phyloP scores from a whole-genome alignment of 768 basidiomycete species.

The Naematelia encephala region DNA sequence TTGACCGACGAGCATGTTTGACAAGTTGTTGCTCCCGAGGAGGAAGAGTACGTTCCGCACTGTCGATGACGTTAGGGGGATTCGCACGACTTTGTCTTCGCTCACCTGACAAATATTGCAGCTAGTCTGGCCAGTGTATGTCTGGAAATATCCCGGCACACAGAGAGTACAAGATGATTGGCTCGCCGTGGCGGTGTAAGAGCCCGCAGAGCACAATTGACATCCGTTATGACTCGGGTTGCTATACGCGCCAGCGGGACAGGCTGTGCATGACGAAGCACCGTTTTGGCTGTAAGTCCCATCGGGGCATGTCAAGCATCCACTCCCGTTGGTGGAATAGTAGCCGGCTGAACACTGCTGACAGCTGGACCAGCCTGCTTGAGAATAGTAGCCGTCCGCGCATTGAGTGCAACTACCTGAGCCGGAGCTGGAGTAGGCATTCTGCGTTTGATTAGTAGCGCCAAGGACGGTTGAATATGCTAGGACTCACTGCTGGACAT shows the following conservation, averaged over 20 bases:
- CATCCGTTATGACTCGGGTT: background rate
- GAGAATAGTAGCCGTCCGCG: background rate
- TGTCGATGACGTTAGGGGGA: no score
- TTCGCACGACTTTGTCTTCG: no score
- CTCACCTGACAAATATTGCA: constrained; percentile 11
- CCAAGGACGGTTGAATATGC: background rate
- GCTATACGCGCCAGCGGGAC: background rate
- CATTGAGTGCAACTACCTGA: background rate
- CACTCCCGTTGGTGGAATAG: constrained; percentile 2
- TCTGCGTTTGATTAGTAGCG: background rate
- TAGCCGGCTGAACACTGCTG: constrained; percentile 1
- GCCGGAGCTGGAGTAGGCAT: constrained; percentile 3
- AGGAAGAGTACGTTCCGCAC: constrained; percentile 4
- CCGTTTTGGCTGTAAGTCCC: constrained; percentile 4
- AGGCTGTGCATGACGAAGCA: constrained; percentile 2
- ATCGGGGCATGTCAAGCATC: background rate
- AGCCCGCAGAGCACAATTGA: constrained; percentile 1
- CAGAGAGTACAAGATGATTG: constrained; percentile 7
- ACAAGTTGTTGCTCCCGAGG: constrained; percentile 5
- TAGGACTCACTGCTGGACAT: background rate
- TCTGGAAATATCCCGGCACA: constrained; percentile 5
- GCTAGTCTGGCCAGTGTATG: constrained; percentile 6
- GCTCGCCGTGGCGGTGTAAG: background rate
- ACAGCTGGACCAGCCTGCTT: constrained; percentile 1
- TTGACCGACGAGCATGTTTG: constrained; percentile 7